phyloP scores from a whole-genome alignment of 1,284 basidiomycete species.

The Pseudozyma sp. region DNA sequence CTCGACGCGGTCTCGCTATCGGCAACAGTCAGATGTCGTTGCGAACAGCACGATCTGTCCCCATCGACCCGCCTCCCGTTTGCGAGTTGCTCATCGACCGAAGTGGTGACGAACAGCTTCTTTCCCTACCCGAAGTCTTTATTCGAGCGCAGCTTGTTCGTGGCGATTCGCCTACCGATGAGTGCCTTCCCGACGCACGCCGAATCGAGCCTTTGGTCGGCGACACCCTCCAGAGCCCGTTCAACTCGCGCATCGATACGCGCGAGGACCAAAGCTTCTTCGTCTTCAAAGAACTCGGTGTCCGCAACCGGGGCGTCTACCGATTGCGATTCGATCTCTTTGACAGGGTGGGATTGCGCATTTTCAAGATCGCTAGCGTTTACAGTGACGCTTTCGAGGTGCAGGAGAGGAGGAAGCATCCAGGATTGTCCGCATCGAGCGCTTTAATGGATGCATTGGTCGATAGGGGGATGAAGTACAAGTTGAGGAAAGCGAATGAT shows the following conservation, averaged over 20 bases:
- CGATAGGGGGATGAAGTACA: conserved; percentile 47
- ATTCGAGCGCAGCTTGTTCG: conserved; percentile 40
- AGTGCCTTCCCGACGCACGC: conserved; percentile 35
- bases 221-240: conserved; percentile 36
- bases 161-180: conserved; percentile 26
- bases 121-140: conserved; percentile 45
- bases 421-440: conserved; percentile 26
- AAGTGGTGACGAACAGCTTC: conserved; percentile 45
- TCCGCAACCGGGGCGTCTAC: conserved; percentile 47
- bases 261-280: conserved; percentile 53
- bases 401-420: conserved; percentile 41
- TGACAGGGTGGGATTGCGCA: conserved; percentile 31
- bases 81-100: conserved; percentile 52
- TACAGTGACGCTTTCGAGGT: conserved; percentile 50
- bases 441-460: conserved; percentile 45
- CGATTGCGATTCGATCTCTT: conserved; percentile 55
- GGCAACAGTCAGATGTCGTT: conserved; percentile 54
- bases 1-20: conserved; percentile 41
- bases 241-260: conserved; percentile 49
- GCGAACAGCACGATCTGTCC: conserved; percentile 40
- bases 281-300: conserved; percentile 58
- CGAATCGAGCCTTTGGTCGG: conserved; percentile 39
- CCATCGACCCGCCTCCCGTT: conserved; percentile 49
- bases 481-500: conserved; percentile 38
- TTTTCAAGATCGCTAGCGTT: conserved; percentile 38